These are phyloP conservation scores for Cardamine chenopodiifolia DNA, from an alignment of 345 rosid species.

Conservation along the genomic window DNA sequence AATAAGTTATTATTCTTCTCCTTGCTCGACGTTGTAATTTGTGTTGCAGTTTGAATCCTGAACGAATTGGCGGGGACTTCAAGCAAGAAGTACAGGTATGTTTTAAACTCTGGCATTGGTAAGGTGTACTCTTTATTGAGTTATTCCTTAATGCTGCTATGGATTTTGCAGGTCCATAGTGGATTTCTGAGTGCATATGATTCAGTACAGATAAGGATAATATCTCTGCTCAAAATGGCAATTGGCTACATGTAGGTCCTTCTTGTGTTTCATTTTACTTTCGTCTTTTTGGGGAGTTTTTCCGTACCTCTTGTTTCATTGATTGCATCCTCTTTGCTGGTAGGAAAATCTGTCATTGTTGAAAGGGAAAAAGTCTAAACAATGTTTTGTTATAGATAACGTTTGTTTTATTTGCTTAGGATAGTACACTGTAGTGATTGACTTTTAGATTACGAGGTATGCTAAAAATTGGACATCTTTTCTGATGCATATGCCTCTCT, in stretches of 20 bases:
- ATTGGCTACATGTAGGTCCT: constrained; percentile 68
- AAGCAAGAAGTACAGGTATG: constrained; percentile 89
- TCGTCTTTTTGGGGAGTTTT: neutral
- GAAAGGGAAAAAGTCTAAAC: neutral
- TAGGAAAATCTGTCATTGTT: neutral
- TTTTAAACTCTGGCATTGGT: constrained; percentile 4
- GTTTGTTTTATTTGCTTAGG: neutral
- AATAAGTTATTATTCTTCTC: constrained; percentile 19
- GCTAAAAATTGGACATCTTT: neutral
- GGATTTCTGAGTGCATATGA: constrained; percentile 91
- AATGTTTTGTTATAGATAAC: neutral
- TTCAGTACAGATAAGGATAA: constrained; percentile 81
- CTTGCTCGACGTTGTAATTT: neutral
- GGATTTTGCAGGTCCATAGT: constrained; percentile 74
- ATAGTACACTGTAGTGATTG: constrained; percentile 1
- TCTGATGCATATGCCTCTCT: constrained; percentile 23
- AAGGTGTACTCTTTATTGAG: constrained; percentile 1
- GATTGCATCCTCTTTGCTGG: neutral
- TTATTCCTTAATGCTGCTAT: constrained; percentile 4
- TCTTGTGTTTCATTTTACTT: constrained; percentile 29
- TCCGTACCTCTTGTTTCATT: constrained; percentile 5
- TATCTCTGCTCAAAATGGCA: constrained; percentile 67
- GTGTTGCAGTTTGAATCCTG: constrained; percentile 77
- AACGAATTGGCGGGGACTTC: constrained; percentile 92
- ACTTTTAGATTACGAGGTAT: neutral